These are phyloP conservation scores for Boletus barrowsii DNA, from an alignment of 768 basidiomycete genomes.

Conservation along the genomic window DNA sequence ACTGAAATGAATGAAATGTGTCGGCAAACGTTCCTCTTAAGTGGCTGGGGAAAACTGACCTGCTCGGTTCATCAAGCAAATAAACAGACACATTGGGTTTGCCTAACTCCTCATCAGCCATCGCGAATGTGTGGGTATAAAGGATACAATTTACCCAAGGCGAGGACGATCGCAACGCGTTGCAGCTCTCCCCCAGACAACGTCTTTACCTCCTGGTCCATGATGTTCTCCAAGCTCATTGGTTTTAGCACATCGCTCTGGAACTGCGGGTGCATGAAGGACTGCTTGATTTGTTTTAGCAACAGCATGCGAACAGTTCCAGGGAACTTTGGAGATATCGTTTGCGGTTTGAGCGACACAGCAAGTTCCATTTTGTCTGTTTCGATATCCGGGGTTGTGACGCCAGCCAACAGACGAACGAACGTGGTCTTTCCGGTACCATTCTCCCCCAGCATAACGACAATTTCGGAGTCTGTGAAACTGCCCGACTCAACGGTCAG, in stretches of 20 bases:
- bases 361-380: slow-evolving; percentile 75
- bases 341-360: slow-evolving; percentile 98
- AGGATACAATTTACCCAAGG: slow-evolving; percentile 56
- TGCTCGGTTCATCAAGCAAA: slow-evolving; percentile 92
- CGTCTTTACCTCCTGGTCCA: slow-evolving; percentile 98
- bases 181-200: slow-evolving; percentile 98
- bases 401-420: slow-evolving; percentile 91
- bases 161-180: slow-evolving; percentile 93
- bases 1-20: slow-evolving; percentile 34
- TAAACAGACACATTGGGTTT: slow-evolving; percentile 85
- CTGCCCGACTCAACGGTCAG: slow-evolving; percentile 85
- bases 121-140: neutral
- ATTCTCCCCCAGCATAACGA: slow-evolving; percentile 99
- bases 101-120: slow-evolving; percentile 35
- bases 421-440: slow-evolving; percentile 99
- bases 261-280: slow-evolving; percentile 99
- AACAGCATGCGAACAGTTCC: slow-evolving; percentile 96
- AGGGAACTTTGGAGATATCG: slow-evolving; percentile 96
- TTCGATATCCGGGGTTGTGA: slow-evolving; percentile 75
- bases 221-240: slow-evolving; percentile 90
- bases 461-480: slow-evolving; percentile 99
- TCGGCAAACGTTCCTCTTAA: slow-evolving; percentile 1
- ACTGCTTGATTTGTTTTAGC: slow-evolving; percentile 88
- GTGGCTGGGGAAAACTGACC: slow-evolving; percentile 37
- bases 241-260: slow-evolving; percentile 97